Base-by-base conservation (phyloP, 2,329 filamentous ascomycete genomes). In the Ophioceras dolichostomum region DNA sequence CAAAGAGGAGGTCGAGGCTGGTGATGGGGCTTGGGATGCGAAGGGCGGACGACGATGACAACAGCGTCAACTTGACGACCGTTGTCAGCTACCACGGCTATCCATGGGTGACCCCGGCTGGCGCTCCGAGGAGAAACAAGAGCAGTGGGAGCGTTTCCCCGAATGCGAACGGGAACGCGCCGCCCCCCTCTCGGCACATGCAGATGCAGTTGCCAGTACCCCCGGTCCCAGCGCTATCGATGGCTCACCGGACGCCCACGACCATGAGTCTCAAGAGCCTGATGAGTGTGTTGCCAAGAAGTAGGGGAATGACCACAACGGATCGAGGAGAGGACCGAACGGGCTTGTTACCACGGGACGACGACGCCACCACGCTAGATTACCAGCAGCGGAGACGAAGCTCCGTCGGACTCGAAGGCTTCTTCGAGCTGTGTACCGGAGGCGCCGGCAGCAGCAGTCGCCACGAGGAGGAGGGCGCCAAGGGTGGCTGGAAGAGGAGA, bases 81-180 rank as follows among this genome's bases (percentile, higher is more conserved):
- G 45, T 49, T 9, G 46, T 52, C 13, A 54, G 50, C 36, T 55
- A 54, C 32, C 49, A 54, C 31, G 52, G 51, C 12, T 52, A 56
- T 34, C 52, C 51, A 6, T 54, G 53, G 53, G 22, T 14, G 26
- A n/a, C n/a, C n/a, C n/a, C n/a, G n/a, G n/a, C n/a, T n/a, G n/a
- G n/a, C n/a, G n/a, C n/a, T n/a, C 20, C 21, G 10, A 38, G 14
- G 22, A 35, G 46, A n/a, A 52, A 46, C 32, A 46, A 48, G 34
- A 46, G 45, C 26, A n/a, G n/a, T n/a, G 34, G 39, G 4, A 50
- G 47, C 32, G 33, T 42, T 7, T n/a, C 32, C 19, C 38, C 37
- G 5, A 46, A 44, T 5, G 14, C 45, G 18, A 32, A 45, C 10
- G n/a, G n/a, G n/a, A n/a, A n/a, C n/a, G n/a, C n/a, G n/a, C n/a